phyloP scores from a whole-genome alignment of 2,329 filamentous ascomycete species.

The Apiospora saccharicola region DNA sequence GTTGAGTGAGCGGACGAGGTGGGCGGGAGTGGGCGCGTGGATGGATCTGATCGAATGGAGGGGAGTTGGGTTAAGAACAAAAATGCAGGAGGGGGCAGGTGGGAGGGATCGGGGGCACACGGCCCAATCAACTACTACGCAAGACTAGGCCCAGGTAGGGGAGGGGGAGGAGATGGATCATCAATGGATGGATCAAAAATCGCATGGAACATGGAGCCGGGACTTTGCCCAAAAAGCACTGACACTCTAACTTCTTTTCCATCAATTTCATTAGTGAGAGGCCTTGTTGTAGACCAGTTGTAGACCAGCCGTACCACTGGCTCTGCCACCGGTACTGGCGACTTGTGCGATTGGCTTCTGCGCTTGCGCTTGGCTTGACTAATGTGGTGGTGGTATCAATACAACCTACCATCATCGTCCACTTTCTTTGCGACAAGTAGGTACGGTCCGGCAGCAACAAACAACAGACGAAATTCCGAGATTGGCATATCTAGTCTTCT shows the following conservation, averaged over 20 bases:
- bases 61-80: slow-evolving; percentile 22
- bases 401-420: not conserved
- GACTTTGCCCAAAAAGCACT: slow-evolving; percentile 18
- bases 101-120: slow-evolving; percentile 21
- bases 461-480: too few species aligned
- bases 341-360: slow-evolving; percentile 14
- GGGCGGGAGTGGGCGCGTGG: slow-evolving; percentile 18
- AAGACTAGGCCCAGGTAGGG: slow-evolving; percentile 11
- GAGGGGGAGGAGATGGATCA: not conserved
- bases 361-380: slow-evolving; percentile 24
- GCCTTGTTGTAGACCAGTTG: not conserved
- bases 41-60: slow-evolving; percentile 19
- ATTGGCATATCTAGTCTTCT: not conserved
- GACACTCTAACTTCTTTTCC: not conserved
- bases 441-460: not conserved
- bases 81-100: slow-evolving; percentile 22
- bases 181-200: slow-evolving; percentile 16
- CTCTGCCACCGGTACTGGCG: not conserved
- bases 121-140: slow-evolving; percentile 12
- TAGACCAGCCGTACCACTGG: not conserved
- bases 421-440: slow-evolving; percentile 8
- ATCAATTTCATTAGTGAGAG: slow-evolving; percentile 5
- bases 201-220: slow-evolving; percentile 20
- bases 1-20: slow-evolving; percentile 13
- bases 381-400: not conserved